A percentile compares a stretch with the other conserved stretches of the same genome.
phyloP scores from a whole-genome alignment of 2,329 filamentous ascomycete genomes.

The Chrysoporthe austroafricana region DNA sequence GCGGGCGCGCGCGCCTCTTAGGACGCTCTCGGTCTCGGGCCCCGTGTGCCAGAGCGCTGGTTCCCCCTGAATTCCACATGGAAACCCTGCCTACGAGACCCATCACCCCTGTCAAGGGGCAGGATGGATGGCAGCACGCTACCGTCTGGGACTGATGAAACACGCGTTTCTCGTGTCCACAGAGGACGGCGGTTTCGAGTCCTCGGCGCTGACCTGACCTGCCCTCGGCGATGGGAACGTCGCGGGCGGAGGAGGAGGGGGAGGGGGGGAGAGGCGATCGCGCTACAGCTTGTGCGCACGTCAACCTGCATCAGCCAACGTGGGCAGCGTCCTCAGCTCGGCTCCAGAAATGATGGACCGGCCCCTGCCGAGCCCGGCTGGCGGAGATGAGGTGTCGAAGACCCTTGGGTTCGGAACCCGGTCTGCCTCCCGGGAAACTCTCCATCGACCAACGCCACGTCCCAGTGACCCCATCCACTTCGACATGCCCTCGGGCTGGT shows the following conservation, averaged over 20 bases:
- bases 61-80: conserved; percentile 10
- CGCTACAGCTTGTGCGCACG: not conserved
- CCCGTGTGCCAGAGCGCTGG: not conserved
- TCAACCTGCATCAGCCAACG: not conserved
- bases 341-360: not conserved
- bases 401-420: not conserved
- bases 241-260: not conserved
- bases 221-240: not conserved
- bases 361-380: not conserved
- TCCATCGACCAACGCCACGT: not conserved
- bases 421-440: not conserved
- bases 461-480: not conserved
- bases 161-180: conserved; percentile 30
- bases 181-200: conserved; percentile 24
- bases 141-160: conserved; percentile 24
- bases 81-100: not conserved
- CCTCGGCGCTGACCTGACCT: conserved; percentile 5
- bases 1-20: not conserved
- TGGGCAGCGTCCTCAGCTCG: not conserved
- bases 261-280: not conserved
- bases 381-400: conserved; percentile 14
- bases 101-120: conserved; percentile 11
- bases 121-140: not conserved
- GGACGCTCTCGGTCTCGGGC: not conserved
- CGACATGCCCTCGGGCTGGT: too few relatives aligned